A percentile compares a stretch with the other conserved stretches of the same genome.
Evolutionary conservation across 2,329 filamentous ascomycete genomes (phyloP).

Genomic region (Exophiala phaeomuriformis): DNA sequence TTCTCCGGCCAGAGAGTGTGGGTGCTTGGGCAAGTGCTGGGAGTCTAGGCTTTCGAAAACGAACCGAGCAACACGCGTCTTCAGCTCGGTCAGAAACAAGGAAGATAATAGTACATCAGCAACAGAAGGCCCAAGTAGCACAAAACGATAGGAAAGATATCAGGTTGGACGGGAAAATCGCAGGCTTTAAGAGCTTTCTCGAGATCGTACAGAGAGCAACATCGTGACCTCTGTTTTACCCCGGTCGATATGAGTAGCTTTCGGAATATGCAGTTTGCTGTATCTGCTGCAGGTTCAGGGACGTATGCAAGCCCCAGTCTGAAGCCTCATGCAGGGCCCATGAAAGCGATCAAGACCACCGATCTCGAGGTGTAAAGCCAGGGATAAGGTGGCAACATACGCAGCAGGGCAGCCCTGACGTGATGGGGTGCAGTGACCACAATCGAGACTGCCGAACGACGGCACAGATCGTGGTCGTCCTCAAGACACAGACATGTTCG

Average conservation of each 20-base stretch:
- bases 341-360: background rate
- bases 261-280: background rate
- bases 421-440: background rate
- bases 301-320: background rate
- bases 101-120: background rate
- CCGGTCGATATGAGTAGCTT: background rate
- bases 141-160: too few relatives aligned
- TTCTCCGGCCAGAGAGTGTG: conserved; percentile 5
- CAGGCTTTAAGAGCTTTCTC: too few relatives aligned
- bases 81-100: conserved; percentile 1
- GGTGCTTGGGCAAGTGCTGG: conserved; percentile 4
- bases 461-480: background rate
- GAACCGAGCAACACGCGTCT: background rate
- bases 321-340: background rate
- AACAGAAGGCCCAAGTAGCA: too few relatives aligned
- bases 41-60: background rate
- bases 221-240: background rate
- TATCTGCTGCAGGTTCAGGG: background rate
- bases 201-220: too few relatives aligned
- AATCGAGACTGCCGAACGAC: background rate
- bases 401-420: background rate
- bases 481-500: background rate
- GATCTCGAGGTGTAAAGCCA: background rate
- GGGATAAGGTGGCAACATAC: background rate
- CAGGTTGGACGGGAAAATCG: too few relatives aligned